Evolutionary conservation across 495 filamentous ascomycete species (phyloP), one percentile per base, ranked within the genome.

Genomic region (Penicillium fimorum): DNA sequence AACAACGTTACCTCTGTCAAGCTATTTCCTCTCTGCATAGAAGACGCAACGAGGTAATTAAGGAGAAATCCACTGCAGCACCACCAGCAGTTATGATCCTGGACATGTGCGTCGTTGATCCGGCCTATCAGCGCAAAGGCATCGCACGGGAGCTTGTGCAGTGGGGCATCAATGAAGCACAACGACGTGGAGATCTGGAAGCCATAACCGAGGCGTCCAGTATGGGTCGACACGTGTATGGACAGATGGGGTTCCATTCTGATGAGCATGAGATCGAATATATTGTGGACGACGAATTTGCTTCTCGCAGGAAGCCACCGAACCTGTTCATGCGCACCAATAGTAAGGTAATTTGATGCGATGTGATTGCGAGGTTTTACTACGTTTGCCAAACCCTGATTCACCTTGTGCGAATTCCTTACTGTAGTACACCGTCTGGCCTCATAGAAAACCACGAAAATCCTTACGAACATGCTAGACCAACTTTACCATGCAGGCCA

Each of bases 191-290:
- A 4, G 64, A 64, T n/a, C 52, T 71, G 25, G 70, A 78, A 49
- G 63, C 64, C 15, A 63, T 66, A 9, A 64, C 69, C 18, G 76
- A 78, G 50, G 76, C 68, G 25, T 78, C 76, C 6, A 67, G 59
- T 9, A 76, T 77, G 73, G 76, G 76, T 13, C 60, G 76, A 15
- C 62, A 69, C 58, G 74, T 73, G 2, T 78, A 78, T 47, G 38
- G 48, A 17, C 61, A 70, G 27, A 55, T 76, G 53, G 76, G 76
- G 0, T 78, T 78, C 50, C 25, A 48, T 8, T 62, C 64, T 2
- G 68, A 73, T 37, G 69, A 66, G 2, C n/a, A 42, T 5, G 68
- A 70, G 35, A 45, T 66, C 41, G 60, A 69, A 53, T 76, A 74
- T 47, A 18, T 60, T 27, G 68, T 76, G 33, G 73, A 75, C 48